Base-by-base conservation (phyloP, 768 basidiomycete genomes). In the Lactarius deliciosus region DNA sequence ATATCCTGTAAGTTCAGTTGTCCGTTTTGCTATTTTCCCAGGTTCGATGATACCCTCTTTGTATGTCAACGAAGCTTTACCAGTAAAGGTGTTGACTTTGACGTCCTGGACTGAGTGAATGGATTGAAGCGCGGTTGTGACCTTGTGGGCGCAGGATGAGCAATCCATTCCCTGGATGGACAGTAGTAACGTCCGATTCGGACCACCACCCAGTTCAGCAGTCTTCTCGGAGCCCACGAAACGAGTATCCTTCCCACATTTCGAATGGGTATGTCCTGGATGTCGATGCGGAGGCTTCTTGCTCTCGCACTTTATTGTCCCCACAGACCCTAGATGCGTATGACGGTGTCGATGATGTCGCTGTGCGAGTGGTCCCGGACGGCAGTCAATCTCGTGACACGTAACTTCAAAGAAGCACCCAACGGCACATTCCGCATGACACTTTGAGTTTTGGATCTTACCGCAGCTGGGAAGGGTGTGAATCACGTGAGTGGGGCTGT, bases 101-200 rank as follows among this genome's bases (percentile, higher is more conserved):
- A 69, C 68, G 30, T 69, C 61, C 32, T 58, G 58, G 20, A 70
- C 68, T 6, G 70, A 70, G 4, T 68, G 62, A 38, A 70, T 47
- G 9, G 58, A 61, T n/a, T 54, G 64, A 16, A 70, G 64, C 15
- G 70, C 68, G 3, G 45, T 62, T n/a, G 61, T 43, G 3, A 70
- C 20, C 38, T 69, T 70, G 11, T 4, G 15, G 15, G 57, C 68
- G 41, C 70, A 70, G 15, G 70, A 60, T 7, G 70, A 59, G 61
- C 70, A 70, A 28, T 70, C 64, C 68, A 70, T 69, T 11, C 70
- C 70, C 38, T 61, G 40, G 11, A 70, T 62, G 22, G 64, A 64
- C 0, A 70, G 45, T 2, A 45, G 2, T n/a, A 69, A 47, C 1
- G 59, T 54, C 36, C 38, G 64, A 10, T 55, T 38, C 2, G 36